A percentile compares a stretch with the other conserved stretches of the same genome.
These are phyloP conservation scores for Ustilago nuda DNA, from an alignment of 1,284 basidiomycete species.

Conservation along the genomic window DNA sequence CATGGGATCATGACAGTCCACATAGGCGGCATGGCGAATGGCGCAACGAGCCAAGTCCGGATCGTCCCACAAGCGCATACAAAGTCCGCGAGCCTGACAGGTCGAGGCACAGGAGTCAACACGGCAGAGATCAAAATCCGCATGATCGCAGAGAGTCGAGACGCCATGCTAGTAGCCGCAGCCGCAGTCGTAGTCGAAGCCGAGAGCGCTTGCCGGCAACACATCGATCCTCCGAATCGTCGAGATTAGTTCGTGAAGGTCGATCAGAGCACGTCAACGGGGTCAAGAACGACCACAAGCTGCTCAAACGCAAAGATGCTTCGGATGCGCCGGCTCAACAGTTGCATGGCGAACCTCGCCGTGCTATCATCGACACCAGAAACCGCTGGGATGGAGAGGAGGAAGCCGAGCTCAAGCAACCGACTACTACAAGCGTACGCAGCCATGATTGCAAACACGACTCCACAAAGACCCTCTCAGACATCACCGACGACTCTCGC, in stretches of 20 bases:
- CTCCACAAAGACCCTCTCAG: background rate
- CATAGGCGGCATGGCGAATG: conserved; percentile 1
- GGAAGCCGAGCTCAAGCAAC: conserved; percentile 14
- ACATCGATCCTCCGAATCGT: background rate
- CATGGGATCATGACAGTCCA: background rate
- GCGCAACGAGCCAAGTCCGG: conserved; percentile 8
- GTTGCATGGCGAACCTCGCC: background rate
- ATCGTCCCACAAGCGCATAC: conserved; percentile 8
- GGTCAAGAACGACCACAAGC: conserved; percentile 3
- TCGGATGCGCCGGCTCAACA: background rate
- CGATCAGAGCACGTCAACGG: conserved; percentile 8
- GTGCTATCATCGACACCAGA: background rate
- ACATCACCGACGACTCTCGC: background rate
- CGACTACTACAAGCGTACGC: background rate
- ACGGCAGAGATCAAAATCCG: background rate
- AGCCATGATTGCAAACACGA: background rate
- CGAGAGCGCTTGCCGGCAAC: conserved; percentile 12
- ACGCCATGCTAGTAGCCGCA: conserved; percentile 10
- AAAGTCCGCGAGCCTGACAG: conserved; percentile 4
- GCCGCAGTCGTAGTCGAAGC: conserved; percentile 14
- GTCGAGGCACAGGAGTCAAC: background rate
- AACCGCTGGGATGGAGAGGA: conserved; percentile 7
- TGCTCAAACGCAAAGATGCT: conserved; percentile 10
- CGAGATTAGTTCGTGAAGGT: background rate
- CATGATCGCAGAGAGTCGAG: conserved; percentile 1